Evolutionary conservation across 1,139 yeast genomes (phyloP).

Genomic region (Hemisphaericaspora xylofermentans): DNA sequence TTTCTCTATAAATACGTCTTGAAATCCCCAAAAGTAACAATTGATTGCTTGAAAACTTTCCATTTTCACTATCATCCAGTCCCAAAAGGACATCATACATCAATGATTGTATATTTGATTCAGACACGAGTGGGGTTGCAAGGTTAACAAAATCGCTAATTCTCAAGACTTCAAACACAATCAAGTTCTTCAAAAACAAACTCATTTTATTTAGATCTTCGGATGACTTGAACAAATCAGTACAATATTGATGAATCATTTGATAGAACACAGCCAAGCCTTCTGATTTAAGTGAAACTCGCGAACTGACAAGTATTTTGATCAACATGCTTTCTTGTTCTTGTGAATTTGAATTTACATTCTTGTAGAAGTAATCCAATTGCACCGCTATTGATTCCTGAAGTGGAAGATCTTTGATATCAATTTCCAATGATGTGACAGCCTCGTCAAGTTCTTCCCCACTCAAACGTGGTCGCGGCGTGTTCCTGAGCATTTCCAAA

Average conservation of each 20-base stretch:
- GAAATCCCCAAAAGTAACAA: slow-evolving; percentile 16
- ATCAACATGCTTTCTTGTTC: slow-evolving; percentile 12
- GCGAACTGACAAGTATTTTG: slow-evolving; percentile 22
- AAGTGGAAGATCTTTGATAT: background rate
- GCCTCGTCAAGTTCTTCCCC: slow-evolving; percentile 21
- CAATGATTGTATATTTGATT: background rate
- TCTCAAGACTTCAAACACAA: slow-evolving; percentile 20
- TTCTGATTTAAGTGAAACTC: slow-evolving; percentile 14
- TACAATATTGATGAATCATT: slow-evolving; percentile 11
- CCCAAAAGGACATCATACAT: slow-evolving; percentile 20
- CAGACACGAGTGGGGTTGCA: background rate
- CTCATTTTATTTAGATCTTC: slow-evolving; percentile 6
- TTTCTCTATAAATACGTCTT: slow-evolving; percentile 11
- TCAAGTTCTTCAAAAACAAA: slow-evolving; percentile 19
- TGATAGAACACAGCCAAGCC: slow-evolving; percentile 5
- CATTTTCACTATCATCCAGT: slow-evolving; percentile 9
- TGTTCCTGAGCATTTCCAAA: slow-evolving; percentile 22
- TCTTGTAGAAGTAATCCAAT: slow-evolving; percentile 8
- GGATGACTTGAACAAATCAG: slow-evolving; percentile 5
- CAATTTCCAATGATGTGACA: slow-evolving; percentile 11
- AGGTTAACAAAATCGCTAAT: slow-evolving; percentile 16
- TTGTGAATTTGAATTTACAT: slow-evolving; percentile 8
- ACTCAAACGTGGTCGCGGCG: slow-evolving; percentile 13
- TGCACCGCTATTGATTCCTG: slow-evolving; percentile 1
- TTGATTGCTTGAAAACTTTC: slow-evolving; percentile 15